Percentiles rank a stretch among this genome's conserved stretches.
phyloP scores from a whole-genome alignment of 192 early-diverging fungal species.

The Linnemannia exigua region DNA sequence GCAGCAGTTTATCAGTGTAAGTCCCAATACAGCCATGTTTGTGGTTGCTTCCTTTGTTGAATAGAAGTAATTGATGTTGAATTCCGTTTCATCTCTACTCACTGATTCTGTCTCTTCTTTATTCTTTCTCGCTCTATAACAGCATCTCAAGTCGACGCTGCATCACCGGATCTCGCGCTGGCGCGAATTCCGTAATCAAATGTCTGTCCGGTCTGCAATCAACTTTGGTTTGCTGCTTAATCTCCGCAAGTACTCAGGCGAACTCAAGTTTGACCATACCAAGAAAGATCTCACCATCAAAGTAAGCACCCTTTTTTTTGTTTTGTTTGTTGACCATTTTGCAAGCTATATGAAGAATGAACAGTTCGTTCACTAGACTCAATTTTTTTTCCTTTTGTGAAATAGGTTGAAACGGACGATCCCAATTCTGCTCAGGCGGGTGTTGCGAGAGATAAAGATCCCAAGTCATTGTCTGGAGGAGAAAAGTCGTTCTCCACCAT shows the following conservation, averaged over 20 bases:
- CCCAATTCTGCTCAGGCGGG: conserved; percentile 59
- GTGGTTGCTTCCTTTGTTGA: neutral
- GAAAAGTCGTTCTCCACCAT: conserved; percentile 98
- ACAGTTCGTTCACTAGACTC: neutral
- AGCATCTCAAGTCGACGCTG: conserved; percentile 70
- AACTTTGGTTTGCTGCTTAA: conserved; percentile 82
- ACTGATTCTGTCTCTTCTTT: neutral
- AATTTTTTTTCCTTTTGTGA: neutral
- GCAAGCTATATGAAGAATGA: neutral
- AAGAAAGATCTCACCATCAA: conserved; percentile 71
- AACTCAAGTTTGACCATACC: conserved; percentile 82
- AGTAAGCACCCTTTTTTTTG: conserved; percentile 55
- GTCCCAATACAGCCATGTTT: neutral
- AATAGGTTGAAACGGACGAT: conserved; percentile 52
- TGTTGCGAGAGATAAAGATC: conserved; percentile 78
- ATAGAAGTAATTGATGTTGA: neutral
- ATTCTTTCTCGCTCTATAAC: neutral
- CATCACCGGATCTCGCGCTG: conserved; percentile 72
- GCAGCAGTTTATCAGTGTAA: conserved; percentile 64
- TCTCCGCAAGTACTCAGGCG: conserved; percentile 87
- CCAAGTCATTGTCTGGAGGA: conserved; percentile 94
- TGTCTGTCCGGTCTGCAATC: conserved; percentile 79
- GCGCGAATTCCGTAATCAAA: conserved; percentile 78
- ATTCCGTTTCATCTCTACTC: neutral
- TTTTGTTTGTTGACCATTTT: neutral